Base-by-base conservation (phyloP, 2,329 filamentous ascomycete genomes). In the Botrytis elliptica region DNA sequence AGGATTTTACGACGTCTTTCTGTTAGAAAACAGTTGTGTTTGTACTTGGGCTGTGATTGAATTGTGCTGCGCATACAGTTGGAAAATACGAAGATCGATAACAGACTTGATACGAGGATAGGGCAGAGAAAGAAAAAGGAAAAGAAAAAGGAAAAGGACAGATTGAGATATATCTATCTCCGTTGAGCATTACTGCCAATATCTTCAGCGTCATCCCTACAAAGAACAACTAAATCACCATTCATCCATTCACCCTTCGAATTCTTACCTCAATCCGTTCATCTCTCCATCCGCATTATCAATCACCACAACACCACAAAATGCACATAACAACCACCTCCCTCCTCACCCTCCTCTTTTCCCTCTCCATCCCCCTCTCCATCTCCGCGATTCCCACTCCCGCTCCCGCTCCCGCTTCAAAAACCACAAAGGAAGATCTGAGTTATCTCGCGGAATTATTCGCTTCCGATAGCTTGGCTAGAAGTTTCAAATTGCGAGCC, bases 241-340 rank as follows among this genome's bases (percentile, higher is more conserved):
- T n/a, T n/a, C 25, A 29, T 2, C 52, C 7, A 55, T 55, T n/a
- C 25, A 22, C 49, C 10, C 22, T 55, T n/a, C 10, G 25, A 16
- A 22, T 49, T 25, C 22, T 25, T 9, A 25, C 49, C 49, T 14
- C 25, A 16, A n/a, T 14, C 25, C 25, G 25, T n/a, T n/a, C 25
- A n/a, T 33, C 14, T 57, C 6, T 20, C 4, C 22, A 49, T 12
- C 22, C 22, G 12, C 29, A 36, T 38, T 22, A 68, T 55, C 49
- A 44, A 36, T 52, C 36, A 22, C 42, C 4, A 29, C 63, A 12
- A 38, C 40, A 20, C 42, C 9, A 20, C 63, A 59, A 59, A 87
- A 77, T 86, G 83, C 76, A 83, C 85, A 59, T 86, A 81, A 84
- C 59, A 57, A 57, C 71, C 33, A 59, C 49, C 49, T 52, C 70